Percentiles rank a stretch among this genome's conserved stretches.
These are phyloP conservation scores for Lentithecium fluviatile DNA, from an alignment of 495 filamentous ascomycete species.

Conservation along the genomic window DNA sequence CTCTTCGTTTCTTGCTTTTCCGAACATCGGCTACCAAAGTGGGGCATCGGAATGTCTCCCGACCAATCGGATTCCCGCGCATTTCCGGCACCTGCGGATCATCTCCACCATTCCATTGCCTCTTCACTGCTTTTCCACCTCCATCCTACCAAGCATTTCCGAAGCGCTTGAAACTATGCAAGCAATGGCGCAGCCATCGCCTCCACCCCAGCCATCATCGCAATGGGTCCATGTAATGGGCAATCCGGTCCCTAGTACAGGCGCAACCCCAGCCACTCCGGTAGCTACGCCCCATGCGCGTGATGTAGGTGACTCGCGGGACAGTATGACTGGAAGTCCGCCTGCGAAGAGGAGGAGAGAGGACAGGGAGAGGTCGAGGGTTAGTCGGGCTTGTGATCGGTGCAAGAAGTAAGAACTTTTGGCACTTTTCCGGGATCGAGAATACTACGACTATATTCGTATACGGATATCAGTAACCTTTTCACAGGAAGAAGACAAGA, in stretches of 20 bases:
- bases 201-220: background rate
- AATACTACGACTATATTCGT: background rate
- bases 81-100: no score
- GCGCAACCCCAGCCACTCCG: background rate
- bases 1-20: no score
- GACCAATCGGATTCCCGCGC: no score
- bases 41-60: no score
- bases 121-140: no score
- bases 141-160: background rate
- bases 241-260: slow-evolving; percentile 2
- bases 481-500: slow-evolving; percentile 25
- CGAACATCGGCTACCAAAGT: no score
- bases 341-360: slow-evolving; percentile 17
- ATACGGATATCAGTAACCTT: background rate
- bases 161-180: background rate
- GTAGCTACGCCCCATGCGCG: background rate
- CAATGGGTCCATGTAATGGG: slow-evolving; percentile 21
- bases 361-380: slow-evolving; percentile 14
- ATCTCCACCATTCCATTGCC: no score
- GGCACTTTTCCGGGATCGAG: background rate
- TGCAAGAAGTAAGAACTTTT: slow-evolving; percentile 22
- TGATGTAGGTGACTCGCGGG: no score
- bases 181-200: background rate
- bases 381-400: slow-evolving; percentile 25
- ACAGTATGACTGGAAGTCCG: slow-evolving; percentile 2